Percentiles rank a stretch among this genome's conserved stretches.
Evolutionary conservation across 208 protist genomes (phyloP).

Genomic region (Leishmania arabica): DNA sequence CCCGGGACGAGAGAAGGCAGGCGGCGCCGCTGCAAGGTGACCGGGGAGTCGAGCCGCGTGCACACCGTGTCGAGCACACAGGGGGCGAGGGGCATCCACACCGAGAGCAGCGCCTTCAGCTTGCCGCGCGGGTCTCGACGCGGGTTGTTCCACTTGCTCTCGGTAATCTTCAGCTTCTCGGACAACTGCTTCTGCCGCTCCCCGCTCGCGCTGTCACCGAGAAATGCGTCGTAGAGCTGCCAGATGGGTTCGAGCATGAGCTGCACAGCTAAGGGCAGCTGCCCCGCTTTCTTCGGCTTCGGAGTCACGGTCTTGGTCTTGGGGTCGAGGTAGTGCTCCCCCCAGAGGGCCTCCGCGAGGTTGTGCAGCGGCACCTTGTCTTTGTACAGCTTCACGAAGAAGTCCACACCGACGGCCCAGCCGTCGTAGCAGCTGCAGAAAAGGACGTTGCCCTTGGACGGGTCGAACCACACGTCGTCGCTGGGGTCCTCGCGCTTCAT

Average conservation of each 20-base stretch:
- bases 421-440: conserved; percentile 97
- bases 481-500: conserved; percentile 77
- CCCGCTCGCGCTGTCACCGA: conserved; percentile 74
- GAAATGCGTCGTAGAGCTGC: conserved; percentile 93
- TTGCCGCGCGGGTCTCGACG: conserved; percentile 60
- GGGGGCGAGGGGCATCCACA: conserved; percentile 95
- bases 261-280: conserved; percentile 95
- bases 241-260: conserved; percentile 97
- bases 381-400: conserved; percentile 94
- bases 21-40: conserved; percentile 79
- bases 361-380: conserved; percentile 77
- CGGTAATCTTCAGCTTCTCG: conserved; percentile 65
- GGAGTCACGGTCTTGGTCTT: conserved; percentile 93
- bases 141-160: conserved; percentile 81
- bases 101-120: conserved; percentile 86
- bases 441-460: conserved; percentile 96
- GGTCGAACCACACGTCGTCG: conserved; percentile 96
- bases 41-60: conserved; percentile 85
- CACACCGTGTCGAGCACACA: conserved; percentile 91
- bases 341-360: conserved; percentile 95
- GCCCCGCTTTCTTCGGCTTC: conserved; percentile 67
- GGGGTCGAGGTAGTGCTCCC: conserved; percentile 95
- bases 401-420: conserved; percentile 87
- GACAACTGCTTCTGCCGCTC: conserved; percentile 66
- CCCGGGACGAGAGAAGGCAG: conserved; percentile 70